These are phyloP conservation scores for Diplotaxis tenuifolia DNA, from an alignment of 345 rosid species.

Conservation along the genomic window DNA sequence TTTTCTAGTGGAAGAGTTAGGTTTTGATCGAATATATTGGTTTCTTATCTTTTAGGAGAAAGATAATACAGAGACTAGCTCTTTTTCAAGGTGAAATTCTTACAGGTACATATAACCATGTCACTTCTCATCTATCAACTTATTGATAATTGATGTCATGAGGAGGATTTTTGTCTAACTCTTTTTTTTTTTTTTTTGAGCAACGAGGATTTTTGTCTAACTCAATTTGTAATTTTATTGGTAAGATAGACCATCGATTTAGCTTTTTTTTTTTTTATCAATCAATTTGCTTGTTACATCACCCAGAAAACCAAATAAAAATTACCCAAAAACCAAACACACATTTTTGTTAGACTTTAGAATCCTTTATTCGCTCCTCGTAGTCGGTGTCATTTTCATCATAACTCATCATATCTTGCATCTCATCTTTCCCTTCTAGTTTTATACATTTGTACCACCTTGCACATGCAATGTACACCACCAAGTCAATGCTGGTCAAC, in stretches of 20 bases:
- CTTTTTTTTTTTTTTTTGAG: no score
- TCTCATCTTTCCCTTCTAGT: slow-evolving; percentile 54
- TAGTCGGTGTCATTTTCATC: slow-evolving; percentile 32
- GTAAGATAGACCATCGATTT: slow-evolving; percentile 26
- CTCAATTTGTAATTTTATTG: neutral
- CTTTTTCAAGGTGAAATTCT: neutral
- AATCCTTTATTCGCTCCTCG: slow-evolving; percentile 33
- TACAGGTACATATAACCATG: neutral
- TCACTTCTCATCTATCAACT: neutral
- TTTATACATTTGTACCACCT: slow-evolving; percentile 80
- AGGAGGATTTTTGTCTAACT: neutral
- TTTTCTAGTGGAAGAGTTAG: neutral
- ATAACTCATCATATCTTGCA: slow-evolving; percentile 27
- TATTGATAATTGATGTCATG: neutral
- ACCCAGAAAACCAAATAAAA: slow-evolving; percentile 10
- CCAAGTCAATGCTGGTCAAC: slow-evolving; percentile 61
- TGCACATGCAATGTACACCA: slow-evolving; percentile 68
- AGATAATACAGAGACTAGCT: no score
- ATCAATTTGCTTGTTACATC: slow-evolving; percentile 38
- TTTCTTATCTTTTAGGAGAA: neutral
- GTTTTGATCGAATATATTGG: no score
- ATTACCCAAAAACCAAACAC: neutral
- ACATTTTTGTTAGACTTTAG: slow-evolving; percentile 45
- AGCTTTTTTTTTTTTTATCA: slow-evolving; percentile 34
- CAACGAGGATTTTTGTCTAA: no score